A percentile compares a stretch with the other conserved stretches of the same genome.
Evolutionary conservation across 176 grass and related monocot genomes (phyloP).

Genomic region (Aegilops umbellulata): DNA sequence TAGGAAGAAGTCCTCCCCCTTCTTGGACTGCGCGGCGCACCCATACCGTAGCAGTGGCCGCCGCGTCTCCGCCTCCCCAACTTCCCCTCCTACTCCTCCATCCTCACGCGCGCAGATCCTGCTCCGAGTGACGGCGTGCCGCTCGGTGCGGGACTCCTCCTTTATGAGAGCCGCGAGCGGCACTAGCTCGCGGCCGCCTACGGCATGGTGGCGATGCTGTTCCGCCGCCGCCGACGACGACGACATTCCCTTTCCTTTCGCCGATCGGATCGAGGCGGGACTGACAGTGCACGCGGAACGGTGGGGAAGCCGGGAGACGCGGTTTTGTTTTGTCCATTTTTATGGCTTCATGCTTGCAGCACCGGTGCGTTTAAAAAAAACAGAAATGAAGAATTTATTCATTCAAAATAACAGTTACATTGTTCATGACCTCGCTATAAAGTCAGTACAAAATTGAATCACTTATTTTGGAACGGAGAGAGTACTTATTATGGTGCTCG

Average conservation of each 20-base stretch:
- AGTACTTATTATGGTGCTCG: no score
- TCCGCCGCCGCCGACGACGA: slow-evolving; percentile 6
- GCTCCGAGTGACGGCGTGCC: neutral
- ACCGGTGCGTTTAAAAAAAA: no score
- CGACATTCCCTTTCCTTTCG: slow-evolving; percentile 33
- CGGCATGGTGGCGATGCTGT: slow-evolving; percentile 8
- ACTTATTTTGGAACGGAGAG: no score
- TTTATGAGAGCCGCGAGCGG: slow-evolving; percentile 76
- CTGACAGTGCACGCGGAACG: neutral
- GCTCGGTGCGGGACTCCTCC: slow-evolving; percentile 57
- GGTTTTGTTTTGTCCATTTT: slow-evolving; percentile 31
- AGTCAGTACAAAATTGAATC: no score
- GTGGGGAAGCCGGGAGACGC: slow-evolving; percentile 9
- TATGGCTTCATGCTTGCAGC: neutral
- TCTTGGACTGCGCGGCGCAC: slow-evolving; percentile 88
- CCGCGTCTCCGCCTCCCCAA: slow-evolving; percentile 37
- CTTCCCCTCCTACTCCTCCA: neutral
- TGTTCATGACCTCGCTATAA: no score
- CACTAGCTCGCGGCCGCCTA: slow-evolving; percentile 42
- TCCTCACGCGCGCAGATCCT: slow-evolving; percentile 39
- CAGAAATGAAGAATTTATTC: no score
- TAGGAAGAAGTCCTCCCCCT: slow-evolving; percentile 96
- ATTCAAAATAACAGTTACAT: no score
- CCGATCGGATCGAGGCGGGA: slow-evolving; percentile 42
- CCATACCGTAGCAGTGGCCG: slow-evolving; percentile 76